Conservation (phyloP, 176 grass and related monocot genomes). For the Aegilops umbellulata region DNA sequence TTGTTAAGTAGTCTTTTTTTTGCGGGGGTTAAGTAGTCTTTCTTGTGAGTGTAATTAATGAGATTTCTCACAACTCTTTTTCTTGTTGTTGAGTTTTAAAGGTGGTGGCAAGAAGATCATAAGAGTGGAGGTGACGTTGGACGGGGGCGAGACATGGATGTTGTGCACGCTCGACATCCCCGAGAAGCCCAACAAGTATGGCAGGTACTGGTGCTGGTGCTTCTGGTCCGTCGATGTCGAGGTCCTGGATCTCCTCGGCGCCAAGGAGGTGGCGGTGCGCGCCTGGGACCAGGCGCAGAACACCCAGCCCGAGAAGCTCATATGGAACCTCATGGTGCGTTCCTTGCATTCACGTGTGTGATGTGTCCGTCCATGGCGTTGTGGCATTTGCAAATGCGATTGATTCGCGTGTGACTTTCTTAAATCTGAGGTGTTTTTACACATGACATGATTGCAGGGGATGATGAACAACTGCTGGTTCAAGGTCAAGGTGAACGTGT, state of each 20-base stretch:
- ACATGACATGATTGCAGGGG: conserved; percentile 37
- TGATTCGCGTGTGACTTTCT: not conserved
- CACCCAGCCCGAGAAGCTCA: conserved; percentile 89
- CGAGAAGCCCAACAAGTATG: conserved; percentile 92
- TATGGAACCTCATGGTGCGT: conserved; percentile 94
- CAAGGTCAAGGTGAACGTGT: conserved; percentile 86
- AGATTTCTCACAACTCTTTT: not conserved
- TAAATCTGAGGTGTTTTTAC: not conserved
- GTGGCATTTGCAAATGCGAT: not conserved
- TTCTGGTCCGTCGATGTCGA: conserved; percentile 95
- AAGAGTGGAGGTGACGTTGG: conserved; percentile 86
- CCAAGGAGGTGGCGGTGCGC: conserved; percentile 88
- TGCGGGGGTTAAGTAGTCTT: no score
- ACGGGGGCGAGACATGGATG: conserved; percentile 87
- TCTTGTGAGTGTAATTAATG: not conserved
- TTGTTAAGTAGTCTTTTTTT: no score
- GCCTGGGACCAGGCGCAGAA: conserved; percentile 90
- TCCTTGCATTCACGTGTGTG: not conserved
- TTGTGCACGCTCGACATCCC: conserved; percentile 63
- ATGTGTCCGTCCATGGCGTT: not conserved
- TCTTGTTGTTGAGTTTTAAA: not conserved
- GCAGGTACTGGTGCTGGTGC: conserved; percentile 97
- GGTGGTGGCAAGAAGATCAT: conserved; percentile 88
- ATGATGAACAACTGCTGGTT: conserved; percentile 99
- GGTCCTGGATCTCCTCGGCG: conserved; percentile 73